Conservation (phyloP, 108 stramenopile species). For the Pseudonitzschia pungens region DNA sequence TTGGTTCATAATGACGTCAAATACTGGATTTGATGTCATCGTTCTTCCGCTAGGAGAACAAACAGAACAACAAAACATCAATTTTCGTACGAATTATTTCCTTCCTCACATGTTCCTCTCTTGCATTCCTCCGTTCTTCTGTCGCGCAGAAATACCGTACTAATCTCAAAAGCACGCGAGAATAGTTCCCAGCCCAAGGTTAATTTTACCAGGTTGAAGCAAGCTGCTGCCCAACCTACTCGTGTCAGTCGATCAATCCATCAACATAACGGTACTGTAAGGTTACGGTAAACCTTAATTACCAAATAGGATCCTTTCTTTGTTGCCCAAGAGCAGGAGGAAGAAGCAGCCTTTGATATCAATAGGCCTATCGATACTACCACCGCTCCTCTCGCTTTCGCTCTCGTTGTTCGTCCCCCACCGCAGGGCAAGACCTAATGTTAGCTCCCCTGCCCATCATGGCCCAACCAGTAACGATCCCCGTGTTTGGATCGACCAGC, state of each 20-base stretch:
- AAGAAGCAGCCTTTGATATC: too few relatives aligned
- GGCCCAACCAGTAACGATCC: slow-evolving; percentile 23
- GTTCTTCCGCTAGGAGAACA: slow-evolving; percentile 3
- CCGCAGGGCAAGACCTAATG: background rate
- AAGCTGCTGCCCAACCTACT: too few relatives aligned
- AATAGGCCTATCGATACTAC: background rate
- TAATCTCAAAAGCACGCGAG: background rate
- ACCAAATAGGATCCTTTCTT: background rate
- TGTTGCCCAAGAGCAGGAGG: background rate
- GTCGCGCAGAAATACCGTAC: background rate
- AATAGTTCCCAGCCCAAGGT: too few relatives aligned
- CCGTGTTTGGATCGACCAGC: slow-evolving; percentile 20
- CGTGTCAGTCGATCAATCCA: too few relatives aligned
- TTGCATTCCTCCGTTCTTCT: too few relatives aligned
- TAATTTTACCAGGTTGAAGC: too few relatives aligned
- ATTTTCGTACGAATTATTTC: background rate
- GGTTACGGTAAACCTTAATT: background rate
- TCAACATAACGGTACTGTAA: too few relatives aligned
- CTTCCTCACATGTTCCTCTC: too few relatives aligned
- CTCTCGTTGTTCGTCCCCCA: too few relatives aligned
- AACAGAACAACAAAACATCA: background rate
- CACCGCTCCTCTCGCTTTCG: background rate
- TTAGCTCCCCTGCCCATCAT: slow-evolving; percentile 3
- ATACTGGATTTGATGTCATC: slow-evolving; percentile 2
- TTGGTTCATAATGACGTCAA: slow-evolving; percentile 6